Evolutionary conservation across 2,329 filamentous ascomycete species (phyloP).

Genomic region (Pestalotiopsis sp.): DNA sequence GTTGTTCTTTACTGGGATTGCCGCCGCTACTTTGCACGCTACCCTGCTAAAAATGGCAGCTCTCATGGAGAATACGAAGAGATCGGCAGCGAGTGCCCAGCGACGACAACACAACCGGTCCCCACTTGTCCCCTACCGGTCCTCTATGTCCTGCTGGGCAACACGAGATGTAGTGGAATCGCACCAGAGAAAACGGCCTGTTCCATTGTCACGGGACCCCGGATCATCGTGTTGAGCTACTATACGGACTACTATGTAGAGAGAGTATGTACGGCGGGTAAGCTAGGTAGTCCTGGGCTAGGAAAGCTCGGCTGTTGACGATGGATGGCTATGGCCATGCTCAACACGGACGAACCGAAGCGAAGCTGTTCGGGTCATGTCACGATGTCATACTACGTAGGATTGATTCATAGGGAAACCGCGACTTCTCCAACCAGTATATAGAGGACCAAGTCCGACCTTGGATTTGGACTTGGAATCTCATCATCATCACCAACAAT

Average conservation of each 20-base stretch:
- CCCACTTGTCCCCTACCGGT: constrained; percentile 2
- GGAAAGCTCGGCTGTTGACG: neutral
- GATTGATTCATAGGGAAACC: neutral
- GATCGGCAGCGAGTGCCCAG: constrained; percentile 11
- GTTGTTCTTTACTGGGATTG: neutral
- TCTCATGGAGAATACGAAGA: constrained; percentile 14
- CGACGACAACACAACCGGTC: neutral
- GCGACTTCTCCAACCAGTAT: neutral
- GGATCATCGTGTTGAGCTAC: neutral
- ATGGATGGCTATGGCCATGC: neutral
- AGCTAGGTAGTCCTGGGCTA: neutral
- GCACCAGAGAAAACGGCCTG: constrained; percentile 7
- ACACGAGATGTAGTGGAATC: constrained; percentile 19
- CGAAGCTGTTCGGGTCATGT: neutral
- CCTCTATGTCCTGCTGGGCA: constrained; percentile 5
- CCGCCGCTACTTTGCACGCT: neutral
- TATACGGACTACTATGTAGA: neutral
- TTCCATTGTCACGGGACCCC: neutral
- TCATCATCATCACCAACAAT: constrained; percentile 5
- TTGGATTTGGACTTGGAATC: neutral
- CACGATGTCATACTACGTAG: constrained; percentile 14
- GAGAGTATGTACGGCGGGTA: neutral
- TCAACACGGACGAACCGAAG: neutral
- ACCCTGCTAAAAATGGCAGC: constrained; percentile 15
- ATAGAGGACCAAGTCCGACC: neutral